Evolutionary conservation across 257 asterid species (phyloP), one percentile per base, ranked within the genome.

Genomic region (Nicotiana tomentosiformis): DNA sequence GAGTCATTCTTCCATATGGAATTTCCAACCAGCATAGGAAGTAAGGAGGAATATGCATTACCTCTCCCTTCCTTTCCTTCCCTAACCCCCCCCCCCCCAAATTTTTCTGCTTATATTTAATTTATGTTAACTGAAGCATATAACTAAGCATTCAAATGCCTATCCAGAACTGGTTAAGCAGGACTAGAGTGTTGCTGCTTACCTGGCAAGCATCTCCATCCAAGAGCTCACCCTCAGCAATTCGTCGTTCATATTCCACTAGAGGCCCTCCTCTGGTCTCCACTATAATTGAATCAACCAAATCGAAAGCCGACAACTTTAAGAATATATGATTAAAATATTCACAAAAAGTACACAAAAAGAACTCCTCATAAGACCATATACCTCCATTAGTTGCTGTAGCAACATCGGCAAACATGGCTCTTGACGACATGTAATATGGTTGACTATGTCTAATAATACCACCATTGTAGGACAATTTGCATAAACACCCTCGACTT

Each of bases 201-300:
- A 93, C 99, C 93, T 96, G 99, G 81, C 91, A 93, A 85, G 86
- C 90, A 88, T 95, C 99, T 82, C 99, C 98, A 83, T 94, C 98
- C 66, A 89, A 62, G 62, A 95, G 96, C 37, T 94, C 99, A 76
- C 99, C 97, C 10, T 92, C 90, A 64, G 93, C 89, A 69, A 95
- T 87, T 86, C 99, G 90, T 69, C 96, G 91, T 84, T 88, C 96
- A 68, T 95, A 95, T 87, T 94, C 98, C 37, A 90, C 82, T 3
- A 95, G 94, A 82, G 98, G 98, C 32, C 99, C 99, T 81, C 90
- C 93, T 77, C 88, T 83, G 81, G 81, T 87, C 33, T 68, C 78
- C 77, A 87, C 99, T 91, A 91, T 65, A 74, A 82, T 66, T 49
- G 43, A 82, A 82, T 66, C 81, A 84, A 84, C 77, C 43, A 16